phyloP scores from a whole-genome alignment of 208 protist genomes.

The Perkinsela sp. region DNA sequence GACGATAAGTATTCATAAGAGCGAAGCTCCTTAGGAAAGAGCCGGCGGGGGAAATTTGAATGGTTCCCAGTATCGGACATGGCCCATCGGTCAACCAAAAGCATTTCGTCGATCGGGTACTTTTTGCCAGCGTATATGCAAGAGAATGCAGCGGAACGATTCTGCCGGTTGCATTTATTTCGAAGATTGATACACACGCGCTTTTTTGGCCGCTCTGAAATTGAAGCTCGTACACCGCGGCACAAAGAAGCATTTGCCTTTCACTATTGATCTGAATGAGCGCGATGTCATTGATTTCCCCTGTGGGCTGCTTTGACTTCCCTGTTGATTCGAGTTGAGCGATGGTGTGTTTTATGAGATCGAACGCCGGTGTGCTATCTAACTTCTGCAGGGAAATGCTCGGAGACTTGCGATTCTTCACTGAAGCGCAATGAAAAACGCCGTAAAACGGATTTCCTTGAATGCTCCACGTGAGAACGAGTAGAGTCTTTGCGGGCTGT shows the following conservation, averaged over 20 bases:
- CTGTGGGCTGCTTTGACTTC: not conserved
- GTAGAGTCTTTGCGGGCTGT: too few relatives aligned
- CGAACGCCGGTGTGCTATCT: too few relatives aligned
- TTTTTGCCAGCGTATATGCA: not conserved
- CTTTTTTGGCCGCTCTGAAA: not conserved
- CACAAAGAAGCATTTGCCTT: not conserved
- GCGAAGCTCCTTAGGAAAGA: not conserved
- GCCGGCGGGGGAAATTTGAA: not conserved
- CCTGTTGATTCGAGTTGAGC: too few relatives aligned
- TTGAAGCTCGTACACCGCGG: not conserved
- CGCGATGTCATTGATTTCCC: not conserved
- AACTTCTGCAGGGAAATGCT: too few relatives aligned
- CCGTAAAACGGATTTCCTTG: too few relatives aligned
- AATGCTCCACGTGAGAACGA: too few relatives aligned
- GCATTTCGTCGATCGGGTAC: not conserved
- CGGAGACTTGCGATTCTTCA: too few relatives aligned
- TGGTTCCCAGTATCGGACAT: not conserved
- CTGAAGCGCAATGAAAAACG: too few relatives aligned
- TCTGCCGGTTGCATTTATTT: not conserved
- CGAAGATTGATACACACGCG: not conserved
- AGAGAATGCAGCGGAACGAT: not conserved
- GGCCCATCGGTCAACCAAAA: not conserved
- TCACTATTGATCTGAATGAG: not conserved
- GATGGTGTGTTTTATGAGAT: too few relatives aligned
- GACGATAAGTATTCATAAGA: not conserved